Evolutionary conservation across 352 stramenopile species (phyloP).

Genomic region (Pythium rhizo-oryzae): DNA sequence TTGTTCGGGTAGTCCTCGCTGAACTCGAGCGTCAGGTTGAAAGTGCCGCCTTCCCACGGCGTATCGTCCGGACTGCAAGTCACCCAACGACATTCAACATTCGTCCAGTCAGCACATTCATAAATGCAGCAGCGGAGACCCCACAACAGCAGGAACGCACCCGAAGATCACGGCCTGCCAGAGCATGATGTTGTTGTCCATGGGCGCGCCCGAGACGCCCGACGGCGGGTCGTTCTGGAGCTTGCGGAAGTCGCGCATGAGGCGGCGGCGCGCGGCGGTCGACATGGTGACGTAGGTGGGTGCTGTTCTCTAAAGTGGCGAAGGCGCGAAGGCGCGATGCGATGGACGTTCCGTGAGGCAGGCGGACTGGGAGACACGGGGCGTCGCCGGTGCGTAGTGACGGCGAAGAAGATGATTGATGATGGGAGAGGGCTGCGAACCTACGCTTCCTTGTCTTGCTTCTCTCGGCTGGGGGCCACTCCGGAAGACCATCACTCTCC

Average conservation of each 20-base stretch:
- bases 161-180: constrained; percentile 94
- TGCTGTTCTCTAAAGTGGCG: neutral
- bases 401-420: constrained; percentile 16
- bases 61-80: constrained; percentile 97
- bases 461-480: neutral
- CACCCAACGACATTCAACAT: constrained; percentile 1
- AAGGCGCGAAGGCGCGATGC: neutral
- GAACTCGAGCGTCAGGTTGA: constrained; percentile 99
- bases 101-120: neutral
- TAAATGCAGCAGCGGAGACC: neutral
- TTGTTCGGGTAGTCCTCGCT: constrained; percentile 99
- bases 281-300: constrained; percentile 72
- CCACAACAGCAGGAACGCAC: constrained; percentile 32
- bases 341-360: neutral
- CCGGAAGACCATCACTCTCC: constrained; percentile 22
- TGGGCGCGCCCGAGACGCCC: constrained; percentile 96
- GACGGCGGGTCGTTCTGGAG: constrained; percentile 98
- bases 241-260: constrained; percentile 97
- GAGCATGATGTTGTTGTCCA: constrained; percentile 99
- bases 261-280: constrained; percentile 93
- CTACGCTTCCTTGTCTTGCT: constrained; percentile 2
- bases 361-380: too few species aligned
- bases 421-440: constrained; percentile 1
- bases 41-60: constrained; percentile 98
- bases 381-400: neutral